A percentile compares a stretch with the other conserved stretches of the same genome.
These are phyloP conservation scores for Luffa aegyptiaca DNA, from an alignment of 306 rosid species.

Conservation along the genomic window DNA sequence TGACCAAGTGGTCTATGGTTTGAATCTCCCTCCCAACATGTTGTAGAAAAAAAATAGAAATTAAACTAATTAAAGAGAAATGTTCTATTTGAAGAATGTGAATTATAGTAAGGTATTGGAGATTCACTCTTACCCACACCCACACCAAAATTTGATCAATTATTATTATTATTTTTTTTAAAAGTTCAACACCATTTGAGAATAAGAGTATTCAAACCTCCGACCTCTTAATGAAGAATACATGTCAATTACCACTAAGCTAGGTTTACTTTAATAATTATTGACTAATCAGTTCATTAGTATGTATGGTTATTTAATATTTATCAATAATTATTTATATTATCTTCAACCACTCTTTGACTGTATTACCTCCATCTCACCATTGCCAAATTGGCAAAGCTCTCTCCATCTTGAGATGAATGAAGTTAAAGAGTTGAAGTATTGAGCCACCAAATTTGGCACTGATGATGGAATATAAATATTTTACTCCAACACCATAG, in stretches of 20 bases:
- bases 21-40: too few species aligned
- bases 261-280: too few species aligned
- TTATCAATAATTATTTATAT: background rate
- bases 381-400: background rate
- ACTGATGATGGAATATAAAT: background rate
- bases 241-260: too few species aligned
- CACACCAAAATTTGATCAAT: background rate
- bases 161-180: too few species aligned
- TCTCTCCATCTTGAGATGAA: background rate
- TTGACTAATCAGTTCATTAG: background rate
- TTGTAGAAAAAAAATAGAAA: too few species aligned
- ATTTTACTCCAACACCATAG: background rate
- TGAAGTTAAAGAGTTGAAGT: background rate
- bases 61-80: too few species aligned
- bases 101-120: background rate
- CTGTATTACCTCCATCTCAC: background rate
- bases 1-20: too few species aligned
- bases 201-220: too few species aligned
- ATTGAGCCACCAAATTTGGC: constrained; percentile 2
- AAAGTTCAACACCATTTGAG: too few species aligned
- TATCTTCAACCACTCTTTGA: background rate
- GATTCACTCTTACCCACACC: background rate
- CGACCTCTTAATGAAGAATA: too few species aligned
- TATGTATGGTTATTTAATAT: background rate
- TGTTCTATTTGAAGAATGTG: too few species aligned